Conservation (phyloP, 805 yeast species). For the Zygosaccharomyces pseudorouxii region DNA sequence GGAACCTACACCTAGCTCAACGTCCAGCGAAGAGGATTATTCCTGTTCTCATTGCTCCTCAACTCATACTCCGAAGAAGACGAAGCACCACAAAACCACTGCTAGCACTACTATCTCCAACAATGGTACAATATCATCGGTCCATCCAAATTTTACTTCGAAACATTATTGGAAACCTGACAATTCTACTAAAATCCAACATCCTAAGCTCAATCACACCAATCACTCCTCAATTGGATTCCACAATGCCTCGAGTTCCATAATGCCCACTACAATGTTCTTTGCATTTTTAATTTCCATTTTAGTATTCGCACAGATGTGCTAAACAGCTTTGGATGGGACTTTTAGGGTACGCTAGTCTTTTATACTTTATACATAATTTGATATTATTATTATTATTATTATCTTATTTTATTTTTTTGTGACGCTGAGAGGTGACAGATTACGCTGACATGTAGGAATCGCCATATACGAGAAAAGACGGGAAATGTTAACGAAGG, state of each 20-base stretch:
- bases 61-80: neutral
- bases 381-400: conserved; percentile 1
- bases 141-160: neutral
- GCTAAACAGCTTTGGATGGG: conserved; percentile 1
- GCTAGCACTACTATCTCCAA: neutral
- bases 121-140: neutral
- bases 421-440: neutral
- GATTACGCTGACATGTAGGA: neutral
- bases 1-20: neutral
- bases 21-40: neutral
- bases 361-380: neutral
- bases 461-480: neutral
- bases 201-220: neutral
- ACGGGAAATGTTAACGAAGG: neutral
- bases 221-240: conserved; percentile 1
- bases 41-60: neutral
- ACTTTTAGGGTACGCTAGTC: neutral
- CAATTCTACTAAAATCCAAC: neutral
- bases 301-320: conserved; percentile 15
- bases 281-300: conserved; percentile 16
- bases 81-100: neutral
- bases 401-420: neutral
- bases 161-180: neutral
- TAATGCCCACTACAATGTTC: conserved; percentile 17
- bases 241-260: conserved; percentile 16